Percentiles rank a stretch among this genome's conserved stretches.
These are phyloP conservation scores for Raddia guianensis DNA, from an alignment of 176 grass and related monocot genomes.

Conservation along the genomic window DNA sequence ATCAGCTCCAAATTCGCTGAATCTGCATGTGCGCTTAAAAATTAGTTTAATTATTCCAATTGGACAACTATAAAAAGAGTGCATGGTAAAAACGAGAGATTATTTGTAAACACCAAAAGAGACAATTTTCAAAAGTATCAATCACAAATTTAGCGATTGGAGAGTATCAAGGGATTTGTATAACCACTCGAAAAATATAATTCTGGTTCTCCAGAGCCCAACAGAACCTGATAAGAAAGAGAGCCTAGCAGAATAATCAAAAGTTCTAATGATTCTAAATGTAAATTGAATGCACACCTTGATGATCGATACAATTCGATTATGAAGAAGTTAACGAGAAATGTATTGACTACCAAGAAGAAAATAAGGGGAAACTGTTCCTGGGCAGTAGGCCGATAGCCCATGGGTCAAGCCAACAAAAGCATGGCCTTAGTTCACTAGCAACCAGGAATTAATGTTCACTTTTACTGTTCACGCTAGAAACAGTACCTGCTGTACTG, in stretches of 20 bases:
- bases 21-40: slow-evolving; percentile 39
- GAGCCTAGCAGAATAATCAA: neutral
- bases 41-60: neutral
- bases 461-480: too few relatives aligned
- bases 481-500: too few relatives aligned
- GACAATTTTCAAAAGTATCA: neutral
- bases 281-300: neutral
- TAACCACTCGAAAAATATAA: neutral
- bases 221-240: neutral
- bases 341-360: neutral
- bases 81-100: neutral
- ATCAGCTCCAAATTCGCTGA: slow-evolving; percentile 70
- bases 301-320: neutral
- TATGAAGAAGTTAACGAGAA: neutral
- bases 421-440: too few relatives aligned
- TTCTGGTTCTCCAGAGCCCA: neutral
- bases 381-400: too few relatives aligned
- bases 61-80: neutral
- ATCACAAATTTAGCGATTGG: neutral
- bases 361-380: too few relatives aligned
- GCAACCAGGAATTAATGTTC: too few relatives aligned
- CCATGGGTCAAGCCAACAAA: too few relatives aligned
- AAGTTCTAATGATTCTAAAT: neutral
- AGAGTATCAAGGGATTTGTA: neutral
- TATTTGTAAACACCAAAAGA: neutral